Percentiles rank a stretch among this genome's conserved stretches.
Conservation (phyloP, 2,329 filamentous ascomycete genomes). For the Monosporascus sp. region DNA sequence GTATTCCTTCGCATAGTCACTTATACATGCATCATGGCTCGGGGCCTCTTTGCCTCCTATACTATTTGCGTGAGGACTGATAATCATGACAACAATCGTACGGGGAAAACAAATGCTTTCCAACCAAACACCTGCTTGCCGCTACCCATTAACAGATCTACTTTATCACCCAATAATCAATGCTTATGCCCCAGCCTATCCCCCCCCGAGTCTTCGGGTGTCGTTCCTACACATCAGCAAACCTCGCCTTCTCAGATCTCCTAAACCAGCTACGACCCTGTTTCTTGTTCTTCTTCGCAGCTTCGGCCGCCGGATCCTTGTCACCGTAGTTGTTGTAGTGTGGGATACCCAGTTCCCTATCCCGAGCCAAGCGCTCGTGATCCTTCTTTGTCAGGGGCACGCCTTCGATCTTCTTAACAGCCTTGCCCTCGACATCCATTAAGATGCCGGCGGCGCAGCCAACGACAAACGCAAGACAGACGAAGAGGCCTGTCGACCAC, state of each 20-base stretch:
- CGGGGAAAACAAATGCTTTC: neutral
- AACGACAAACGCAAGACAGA: slow-evolving; percentile 66
- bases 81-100: no score
- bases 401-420: slow-evolving; percentile 66
- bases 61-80: no score
- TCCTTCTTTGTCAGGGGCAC: slow-evolving; percentile 57
- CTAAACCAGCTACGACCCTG: slow-evolving; percentile 8
- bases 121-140: neutral
- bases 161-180: neutral
- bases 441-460: slow-evolving; percentile 64
- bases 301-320: slow-evolving; percentile 41
- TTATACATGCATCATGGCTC: no score
- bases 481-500: slow-evolving; percentile 76
- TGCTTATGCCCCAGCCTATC: no score
- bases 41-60: no score
- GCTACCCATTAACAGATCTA: neutral
- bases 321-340: slow-evolving; percentile 55
- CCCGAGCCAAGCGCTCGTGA: slow-evolving; percentile 40
- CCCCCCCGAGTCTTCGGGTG: no score
- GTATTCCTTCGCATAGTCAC: no score
- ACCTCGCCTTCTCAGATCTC: slow-evolving; percentile 11
- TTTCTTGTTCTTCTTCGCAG: slow-evolving; percentile 25
- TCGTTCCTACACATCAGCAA: neutral
- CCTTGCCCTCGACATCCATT: slow-evolving; percentile 66
- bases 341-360: slow-evolving; percentile 49